A percentile compares a stretch with the other conserved stretches of the same genome.
Evolutionary conservation across 305 asterid species (phyloP).

Genomic region (Euphrasia arctica): DNA sequence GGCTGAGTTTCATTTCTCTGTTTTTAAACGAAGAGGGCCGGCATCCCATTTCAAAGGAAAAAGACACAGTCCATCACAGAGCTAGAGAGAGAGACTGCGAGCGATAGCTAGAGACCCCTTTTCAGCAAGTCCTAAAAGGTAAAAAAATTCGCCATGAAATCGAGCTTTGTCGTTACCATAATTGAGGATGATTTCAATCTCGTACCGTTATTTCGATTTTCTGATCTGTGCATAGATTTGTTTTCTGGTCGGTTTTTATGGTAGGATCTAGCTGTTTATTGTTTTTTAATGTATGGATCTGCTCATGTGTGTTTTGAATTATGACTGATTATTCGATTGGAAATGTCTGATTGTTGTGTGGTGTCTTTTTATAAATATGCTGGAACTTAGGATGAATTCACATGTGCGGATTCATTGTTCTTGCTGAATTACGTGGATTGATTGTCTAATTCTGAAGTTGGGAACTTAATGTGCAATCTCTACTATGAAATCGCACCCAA

Average conservation of each 20-base stretch:
- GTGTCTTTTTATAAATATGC: neutral
- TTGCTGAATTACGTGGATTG: neutral
- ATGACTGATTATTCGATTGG: conserved; percentile 16
- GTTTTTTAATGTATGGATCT: conserved; percentile 31
- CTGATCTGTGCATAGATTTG: conserved; percentile 20
- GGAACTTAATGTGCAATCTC: conserved; percentile 11
- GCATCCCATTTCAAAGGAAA: conserved; percentile 24
- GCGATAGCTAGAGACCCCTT: conserved; percentile 13
- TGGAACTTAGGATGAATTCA: neutral
- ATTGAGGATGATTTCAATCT: neutral
- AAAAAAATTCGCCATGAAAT: conserved; percentile 15
- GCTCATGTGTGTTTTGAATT: conserved; percentile 29
- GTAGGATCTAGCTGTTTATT: conserved; percentile 27
- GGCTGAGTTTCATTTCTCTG: conserved; percentile 34
- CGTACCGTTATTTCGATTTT: neutral
- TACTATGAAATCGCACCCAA: conserved; percentile 10
- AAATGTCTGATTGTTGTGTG: conserved; percentile 16
- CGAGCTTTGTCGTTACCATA: neutral
- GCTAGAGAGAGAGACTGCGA: neutral
- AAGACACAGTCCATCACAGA: neutral
- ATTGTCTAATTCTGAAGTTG: conserved; percentile 5
- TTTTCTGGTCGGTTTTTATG: neutral
- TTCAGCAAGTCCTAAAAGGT: conserved; percentile 32
- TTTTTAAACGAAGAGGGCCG: conserved; percentile 45
- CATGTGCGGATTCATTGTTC: neutral